Evolutionary conservation across 1,284 basidiomycete genomes (phyloP), one percentile per base, ranked within the genome.

Genomic region (Thecaphora frezii): DNA sequence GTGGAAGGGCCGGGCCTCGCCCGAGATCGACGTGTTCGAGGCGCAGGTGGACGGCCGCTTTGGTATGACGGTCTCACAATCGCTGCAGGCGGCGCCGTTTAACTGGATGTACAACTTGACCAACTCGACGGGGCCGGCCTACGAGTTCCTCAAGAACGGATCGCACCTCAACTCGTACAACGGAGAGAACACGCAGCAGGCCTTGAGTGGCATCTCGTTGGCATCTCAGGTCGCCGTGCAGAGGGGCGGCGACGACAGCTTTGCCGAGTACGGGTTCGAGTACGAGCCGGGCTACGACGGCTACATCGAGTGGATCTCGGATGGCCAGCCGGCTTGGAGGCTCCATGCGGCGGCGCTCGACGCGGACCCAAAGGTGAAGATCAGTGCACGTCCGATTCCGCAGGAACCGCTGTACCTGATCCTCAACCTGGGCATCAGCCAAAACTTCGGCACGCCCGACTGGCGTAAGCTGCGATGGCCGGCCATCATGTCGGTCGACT

Each of bases 121-220:
- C 51, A 70, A 66, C 55, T 60, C 65, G 21, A 67, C 70, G 14
- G 73, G 69, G 23, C 71, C 58, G 36, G 69, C 67, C 14, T 76
- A 70, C 48, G 39, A 60, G 12, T 62, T 78, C 42, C 72, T 63
- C 56, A 51, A 67, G 24, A 36, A 48, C 1, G 28, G 44, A 10
- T 50, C 58, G 22, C 46, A 69, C 48, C 56, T 73, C 45, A 75
- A 75, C 45, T 36, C 51, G 78, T 94, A 93, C 79, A 85, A 83
- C 48, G 92, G 91, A 23, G 88, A 88, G 28, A 75, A 81, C 14
- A 90, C 83, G 76, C 91, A 94, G 79, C 88, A 94, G 79, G 88
- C 74, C 7, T 64, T 72, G 33, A 69, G 63, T 25, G 69, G 61
- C 18, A 65, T 77, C 14, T 59, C 70, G 0, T 44, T 65, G 2